Conservation (phyloP, 345 rosid genomes). For the Aethionema arabicum region DNA sequence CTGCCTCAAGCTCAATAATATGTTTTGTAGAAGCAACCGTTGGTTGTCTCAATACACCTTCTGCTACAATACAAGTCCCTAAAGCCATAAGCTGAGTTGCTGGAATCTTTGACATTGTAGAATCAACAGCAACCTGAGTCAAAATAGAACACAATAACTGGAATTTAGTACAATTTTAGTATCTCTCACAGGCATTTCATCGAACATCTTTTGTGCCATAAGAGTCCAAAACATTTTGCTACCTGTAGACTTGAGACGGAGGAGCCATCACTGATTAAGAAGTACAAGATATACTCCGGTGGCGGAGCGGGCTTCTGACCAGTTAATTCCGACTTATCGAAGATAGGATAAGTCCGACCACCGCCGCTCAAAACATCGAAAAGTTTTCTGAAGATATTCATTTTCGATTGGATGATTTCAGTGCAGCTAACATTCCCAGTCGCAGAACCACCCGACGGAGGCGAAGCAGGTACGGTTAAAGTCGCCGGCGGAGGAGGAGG, state of each 20-base stretch:
- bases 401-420: conserved; percentile 65
- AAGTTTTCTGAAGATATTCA: conserved; percentile 62
- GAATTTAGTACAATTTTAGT: neutral
- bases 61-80: conserved; percentile 72
- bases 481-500: conserved; percentile 22
- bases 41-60: conserved; percentile 54
- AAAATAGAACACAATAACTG: neutral
- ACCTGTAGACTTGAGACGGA: conserved; percentile 65
- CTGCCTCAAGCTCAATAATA: conserved; percentile 56
- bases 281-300: conserved; percentile 31
- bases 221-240: neutral
- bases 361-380: conserved; percentile 58
- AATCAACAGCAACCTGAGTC: conserved; percentile 67
- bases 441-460: conserved; percentile 24
- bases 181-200: conserved; percentile 18
- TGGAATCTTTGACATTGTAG: conserved; percentile 42
- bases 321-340: conserved; percentile 45
- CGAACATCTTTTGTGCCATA: conserved; percentile 9
- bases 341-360: conserved; percentile 33
- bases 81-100: conserved; percentile 46
- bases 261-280: conserved; percentile 77
- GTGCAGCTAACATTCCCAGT: conserved; percentile 42
- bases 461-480: neutral
- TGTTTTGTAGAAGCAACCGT: conserved; percentile 36
- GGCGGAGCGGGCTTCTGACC: conserved; percentile 37